A percentile compares a stretch with the other conserved stretches of the same genome.
phyloP scores from a whole-genome alignment of 495 filamentous ascomycete species.

The Paragyromitra xinjiangensis region DNA sequence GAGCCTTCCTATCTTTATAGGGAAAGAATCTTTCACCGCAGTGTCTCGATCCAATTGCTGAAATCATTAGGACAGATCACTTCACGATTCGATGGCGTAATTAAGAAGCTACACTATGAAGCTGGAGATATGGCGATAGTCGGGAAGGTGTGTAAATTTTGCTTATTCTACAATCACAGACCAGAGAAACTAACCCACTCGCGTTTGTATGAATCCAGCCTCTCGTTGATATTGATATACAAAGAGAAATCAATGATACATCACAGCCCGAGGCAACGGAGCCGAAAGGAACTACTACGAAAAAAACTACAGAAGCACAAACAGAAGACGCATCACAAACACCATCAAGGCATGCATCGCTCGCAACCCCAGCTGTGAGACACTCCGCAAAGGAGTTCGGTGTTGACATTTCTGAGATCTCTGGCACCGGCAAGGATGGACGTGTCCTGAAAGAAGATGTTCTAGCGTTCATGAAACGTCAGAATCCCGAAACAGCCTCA shows the following conservation, averaged over 20 bases:
- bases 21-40: not conserved
- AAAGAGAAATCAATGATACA: slow-evolving; percentile 63
- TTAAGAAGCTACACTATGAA: slow-evolving; percentile 95
- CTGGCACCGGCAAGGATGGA: slow-evolving; percentile 90
- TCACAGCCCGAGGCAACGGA: slow-evolving; percentile 60
- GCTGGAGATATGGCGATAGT: slow-evolving; percentile 95
- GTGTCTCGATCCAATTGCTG: slow-evolving; percentile 18
- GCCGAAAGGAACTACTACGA: slow-evolving; percentile 50
- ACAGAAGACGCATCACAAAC: slow-evolving; percentile 45
- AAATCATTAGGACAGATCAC: slow-evolving; percentile 72
- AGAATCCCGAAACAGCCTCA: slow-evolving; percentile 29
- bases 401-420: slow-evolving; percentile 77
- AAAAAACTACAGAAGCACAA: slow-evolving; percentile 8
- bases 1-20: not conserved
- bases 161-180: not conserved
- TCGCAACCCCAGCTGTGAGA: slow-evolving; percentile 93
- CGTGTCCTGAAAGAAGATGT: slow-evolving; percentile 94
- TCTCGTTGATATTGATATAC: slow-evolving; percentile 79
- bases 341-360: slow-evolving; percentile 67
- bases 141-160: slow-evolving; percentile 63
- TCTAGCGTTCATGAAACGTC: slow-evolving; percentile 68
- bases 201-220: slow-evolving; percentile 61
- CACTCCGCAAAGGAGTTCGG: slow-evolving; percentile 80
- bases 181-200: slow-evolving; percentile 30
- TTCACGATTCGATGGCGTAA: slow-evolving; percentile 90